Evolutionary conservation across 306 rosid genomes (phyloP), one percentile per base, ranked within the genome.

Genomic region (Astragalus glycyphyllos): DNA sequence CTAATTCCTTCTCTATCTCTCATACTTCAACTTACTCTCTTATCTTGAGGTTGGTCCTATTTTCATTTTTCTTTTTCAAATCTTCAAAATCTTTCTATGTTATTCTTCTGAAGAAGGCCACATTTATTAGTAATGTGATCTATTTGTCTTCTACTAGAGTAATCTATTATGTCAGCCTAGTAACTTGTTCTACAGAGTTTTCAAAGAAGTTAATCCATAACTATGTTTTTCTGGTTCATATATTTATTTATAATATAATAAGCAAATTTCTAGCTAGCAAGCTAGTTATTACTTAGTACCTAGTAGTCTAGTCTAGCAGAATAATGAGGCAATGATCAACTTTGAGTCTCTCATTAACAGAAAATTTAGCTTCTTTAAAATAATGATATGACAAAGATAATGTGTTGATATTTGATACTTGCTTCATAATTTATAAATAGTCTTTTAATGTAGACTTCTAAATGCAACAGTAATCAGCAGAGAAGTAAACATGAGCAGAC

Each of bases 401-500:
- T 8, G 40, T 16, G 45, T 11, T 32, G 34, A 71, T 13, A 42
- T 34, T 58, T 13, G 32, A 44, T 29, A 41, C 35, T 7, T 13
- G 31, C 7, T 45, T 46, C 31, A 11, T 71, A 3, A 37, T 42
- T 69, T 42, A 15, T 51, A 7, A 10, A 61, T 4, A 15, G 50
- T 49, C 2, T 58, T 58, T 16, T 67, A 45, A 71, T 8, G 12
- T 5, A 62, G 13, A 4, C 20, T 63, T 15, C 9, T 76, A 69
- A 58, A 82, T 78, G 65, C 13, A 71, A 44, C 65, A 69, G 71
- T 57, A 44, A 40, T 60, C 31, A 32, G 75, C 75, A 77, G 82
- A 48, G 73, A 75, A 51, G 16, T 32, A 61, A 75, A 81, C 1
- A 94, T 94, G 99, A 91, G 87, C 84, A 83, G 99, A 58, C 97